Base-by-base conservation (phyloP, 176 grass and related monocot species). In the Aegilops bicornis region DNA sequence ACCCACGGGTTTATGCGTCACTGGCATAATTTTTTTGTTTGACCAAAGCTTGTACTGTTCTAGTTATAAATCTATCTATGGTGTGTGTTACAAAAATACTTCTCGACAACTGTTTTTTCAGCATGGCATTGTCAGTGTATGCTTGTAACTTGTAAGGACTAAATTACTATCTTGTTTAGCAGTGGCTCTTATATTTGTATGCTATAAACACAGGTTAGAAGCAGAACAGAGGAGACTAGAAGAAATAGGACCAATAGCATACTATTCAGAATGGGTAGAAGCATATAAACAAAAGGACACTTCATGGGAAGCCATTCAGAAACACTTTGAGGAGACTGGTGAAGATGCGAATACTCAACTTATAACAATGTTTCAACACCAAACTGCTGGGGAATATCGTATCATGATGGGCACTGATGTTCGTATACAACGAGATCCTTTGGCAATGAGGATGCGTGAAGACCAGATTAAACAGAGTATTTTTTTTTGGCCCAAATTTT, bases 221-320 rank as follows among this genome's bases (percentile, higher is more conserved):
- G 92, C 64, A 79, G 97, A 96, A 31, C 69, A 80, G 62, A 89
- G 39, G 70, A 93, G 92, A 88, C 77, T 94, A 79, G 88, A 96
- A 82, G 93, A 94, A 87, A 89, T 94, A 84, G 97, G 97, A 52
- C 97, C 97, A 0, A 85, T 96, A 87, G 94, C 94, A 77, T 98
- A 96, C 85, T 98, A 98, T 64, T 98, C 92, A 63, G 94, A 98
- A 88, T 98, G 97, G 97, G 94, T 98, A 48, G 93, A 92, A 86
- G 91, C 90, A 78, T 98, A 93, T 78, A 88, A 94, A 81, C 69
- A 88, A 30, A 90, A 81, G 54, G 94, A 98, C 89, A 92, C 93
- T 31, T 94, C 97, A 80, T 83, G 64, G 4, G 80, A 96, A 69
- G 97, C 97, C 23, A 39, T 96, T 72, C 86, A 96, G 76, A 96